Conservation (phyloP, 441 rosid species). For the Adansonia gregorii region DNA sequence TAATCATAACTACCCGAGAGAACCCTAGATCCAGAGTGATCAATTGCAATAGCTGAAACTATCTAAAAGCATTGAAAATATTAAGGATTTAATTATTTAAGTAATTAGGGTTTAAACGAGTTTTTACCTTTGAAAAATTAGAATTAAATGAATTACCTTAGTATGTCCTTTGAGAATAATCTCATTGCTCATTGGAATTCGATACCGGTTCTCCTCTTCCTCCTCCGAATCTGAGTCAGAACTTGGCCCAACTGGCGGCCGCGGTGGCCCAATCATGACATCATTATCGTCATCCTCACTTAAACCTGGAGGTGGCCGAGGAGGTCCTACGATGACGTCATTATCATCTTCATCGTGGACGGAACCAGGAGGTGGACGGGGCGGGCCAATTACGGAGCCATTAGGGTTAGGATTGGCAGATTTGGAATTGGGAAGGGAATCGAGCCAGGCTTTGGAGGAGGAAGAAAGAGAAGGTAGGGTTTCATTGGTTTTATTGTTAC, state of each 20-base stretch:
- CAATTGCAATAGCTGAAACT: constrained; percentile 88
- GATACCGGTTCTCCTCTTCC: constrained; percentile 56
- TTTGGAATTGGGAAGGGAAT: constrained; percentile 45
- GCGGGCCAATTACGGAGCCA: constrained; percentile 41
- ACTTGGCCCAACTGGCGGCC: constrained; percentile 36
- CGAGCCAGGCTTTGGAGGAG: constrained; percentile 60
- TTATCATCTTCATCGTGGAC: constrained; percentile 10
- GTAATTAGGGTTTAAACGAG: background rate
- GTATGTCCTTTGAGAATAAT: constrained; percentile 88
- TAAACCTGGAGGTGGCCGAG: constrained; percentile 48
- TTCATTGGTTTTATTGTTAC: constrained; percentile 23
- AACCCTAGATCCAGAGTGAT: constrained; percentile 92
- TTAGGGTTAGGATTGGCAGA: constrained; percentile 42
- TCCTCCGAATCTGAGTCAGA: constrained; percentile 45
- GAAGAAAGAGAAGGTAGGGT: constrained; percentile 61
- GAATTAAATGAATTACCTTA: constrained; percentile 50
- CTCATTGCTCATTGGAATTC: constrained; percentile 82
- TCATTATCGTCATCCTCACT: constrained; percentile 40
- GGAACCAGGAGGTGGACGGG: constrained; percentile 36
- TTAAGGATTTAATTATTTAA: background rate
- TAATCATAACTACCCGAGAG: constrained; percentile 96
- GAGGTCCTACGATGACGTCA: constrained; percentile 63
- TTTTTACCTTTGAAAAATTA: background rate
- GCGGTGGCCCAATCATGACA: constrained; percentile 52
- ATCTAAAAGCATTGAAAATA: constrained; percentile 47